These are phyloP conservation scores for Murraya koenigii DNA, from an alignment of 345 rosid genomes.

Conservation along the genomic window DNA sequence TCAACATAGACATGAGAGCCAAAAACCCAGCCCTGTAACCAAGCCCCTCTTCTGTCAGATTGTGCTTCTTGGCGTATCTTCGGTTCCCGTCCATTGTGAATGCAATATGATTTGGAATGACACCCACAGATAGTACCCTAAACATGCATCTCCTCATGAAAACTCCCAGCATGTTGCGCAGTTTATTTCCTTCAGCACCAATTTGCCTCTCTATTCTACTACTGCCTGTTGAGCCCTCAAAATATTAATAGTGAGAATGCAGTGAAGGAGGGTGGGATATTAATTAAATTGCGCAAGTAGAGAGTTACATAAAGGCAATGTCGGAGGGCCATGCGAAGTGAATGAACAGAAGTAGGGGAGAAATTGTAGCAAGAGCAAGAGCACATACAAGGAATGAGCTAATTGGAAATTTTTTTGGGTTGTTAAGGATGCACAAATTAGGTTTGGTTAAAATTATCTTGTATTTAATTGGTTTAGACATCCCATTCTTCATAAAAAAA, in stretches of 20 bases:
- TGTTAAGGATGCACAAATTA: not conserved
- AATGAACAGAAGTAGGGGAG: conserved; percentile 22
- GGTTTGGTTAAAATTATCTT: not conserved
- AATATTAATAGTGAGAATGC: not conserved
- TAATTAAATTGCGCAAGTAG: not conserved
- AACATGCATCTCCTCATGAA: conserved; percentile 44
- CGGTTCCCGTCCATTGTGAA: conserved; percentile 76
- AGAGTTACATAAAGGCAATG: not conserved
- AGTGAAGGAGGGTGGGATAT: not conserved
- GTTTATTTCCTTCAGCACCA: conserved; percentile 12
- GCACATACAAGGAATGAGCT: not conserved
- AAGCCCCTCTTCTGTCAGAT: conserved; percentile 33
- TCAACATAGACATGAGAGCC: conserved; percentile 50
- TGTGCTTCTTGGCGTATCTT: conserved; percentile 44
- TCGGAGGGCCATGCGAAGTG: conserved; percentile 23
- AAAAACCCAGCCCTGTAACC: conserved; percentile 66
- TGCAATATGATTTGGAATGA: conserved; percentile 56
- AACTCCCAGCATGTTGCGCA: conserved; percentile 19
- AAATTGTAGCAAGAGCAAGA: not conserved
- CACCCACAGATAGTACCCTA: conserved; percentile 44
- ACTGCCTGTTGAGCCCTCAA: not conserved
- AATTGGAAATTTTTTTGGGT: not conserved
- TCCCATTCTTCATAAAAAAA: too few species aligned
- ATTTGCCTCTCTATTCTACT: conserved; percentile 9
- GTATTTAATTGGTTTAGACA: too few species aligned